phyloP scores from a whole-genome alignment of 176 grass and related monocot genomes.

The Canna indica region DNA sequence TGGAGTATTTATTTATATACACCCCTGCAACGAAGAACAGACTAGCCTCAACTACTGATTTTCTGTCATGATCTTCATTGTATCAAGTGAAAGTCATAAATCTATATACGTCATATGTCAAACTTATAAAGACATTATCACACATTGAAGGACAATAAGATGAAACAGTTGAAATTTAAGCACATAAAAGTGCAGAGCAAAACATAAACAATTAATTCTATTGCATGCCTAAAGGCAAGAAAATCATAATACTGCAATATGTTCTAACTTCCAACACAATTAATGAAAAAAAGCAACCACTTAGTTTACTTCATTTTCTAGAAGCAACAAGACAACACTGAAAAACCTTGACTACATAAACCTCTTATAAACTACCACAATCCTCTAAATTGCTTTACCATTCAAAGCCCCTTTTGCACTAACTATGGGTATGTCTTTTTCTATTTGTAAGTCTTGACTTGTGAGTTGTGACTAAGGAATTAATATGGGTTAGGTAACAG shows the following conservation, averaged over 20 bases:
- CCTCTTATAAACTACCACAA: neutral
- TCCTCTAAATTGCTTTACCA: neutral
- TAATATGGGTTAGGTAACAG: neutral
- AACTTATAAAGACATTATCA: neutral
- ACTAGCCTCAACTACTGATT: neutral
- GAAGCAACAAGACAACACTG: neutral
- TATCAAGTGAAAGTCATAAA: neutral
- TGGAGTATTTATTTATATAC: constrained; percentile 47
- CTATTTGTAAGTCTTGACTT: neutral
- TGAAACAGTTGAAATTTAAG: neutral
- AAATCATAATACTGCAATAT: neutral
- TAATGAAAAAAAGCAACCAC: neutral
- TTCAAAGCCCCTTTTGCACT: neutral
- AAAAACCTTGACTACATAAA: neutral
- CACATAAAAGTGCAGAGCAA: neutral
- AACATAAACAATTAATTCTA: neutral
- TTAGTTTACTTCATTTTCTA: neutral
- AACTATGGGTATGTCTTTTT: neutral
- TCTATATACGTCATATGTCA: neutral
- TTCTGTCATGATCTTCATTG: neutral
- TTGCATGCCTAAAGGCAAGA: too few species aligned
- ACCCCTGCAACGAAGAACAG: constrained; percentile 41
- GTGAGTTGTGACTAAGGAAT: neutral
- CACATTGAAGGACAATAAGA: neutral
- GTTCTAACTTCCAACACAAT: neutral